Evolutionary conservation across 805 yeast species (phyloP).

Genomic region (Schwanniomyces pseudopolymorphus): DNA sequence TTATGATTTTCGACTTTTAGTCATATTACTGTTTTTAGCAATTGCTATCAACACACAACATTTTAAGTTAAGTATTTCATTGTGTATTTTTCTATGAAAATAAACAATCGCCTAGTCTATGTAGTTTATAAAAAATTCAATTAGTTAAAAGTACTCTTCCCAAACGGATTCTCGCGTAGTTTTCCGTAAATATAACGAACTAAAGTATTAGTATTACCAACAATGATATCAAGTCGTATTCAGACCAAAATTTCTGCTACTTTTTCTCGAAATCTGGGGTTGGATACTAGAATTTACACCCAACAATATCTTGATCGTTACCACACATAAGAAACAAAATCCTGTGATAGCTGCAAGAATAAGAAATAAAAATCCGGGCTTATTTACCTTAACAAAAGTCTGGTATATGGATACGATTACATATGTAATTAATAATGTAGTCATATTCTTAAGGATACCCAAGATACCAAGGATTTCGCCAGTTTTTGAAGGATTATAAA

Average conservation of each 20-base stretch:
- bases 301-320: not conserved
- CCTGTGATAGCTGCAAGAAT: constrained; percentile 1
- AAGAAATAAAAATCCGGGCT: constrained; percentile 28
- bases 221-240: not conserved
- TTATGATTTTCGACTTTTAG: too few relatives aligned
- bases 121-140: too few relatives aligned
- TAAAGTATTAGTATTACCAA: not conserved
- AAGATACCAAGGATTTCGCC: constrained; percentile 80
- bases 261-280: not conserved
- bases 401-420: constrained; percentile 43
- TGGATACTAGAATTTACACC: not conserved
- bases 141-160: too few relatives aligned
- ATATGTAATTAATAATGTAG: constrained; percentile 32
- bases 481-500: constrained; percentile 53
- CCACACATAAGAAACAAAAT: not conserved
- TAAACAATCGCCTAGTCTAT: too few relatives aligned
- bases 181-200: too few relatives aligned
- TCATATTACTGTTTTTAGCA: too few relatives aligned
- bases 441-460: constrained; percentile 55
- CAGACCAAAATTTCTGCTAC: not conserved
- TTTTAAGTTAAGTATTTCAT: too few relatives aligned
- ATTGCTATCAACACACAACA: too few relatives aligned
- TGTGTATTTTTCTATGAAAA: too few relatives aligned
- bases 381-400: constrained; percentile 21
- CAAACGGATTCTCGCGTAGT: too few relatives aligned